Evolutionary conservation across 1,139 yeast species (phyloP).

Genomic region (Sugiyamaella novakii): DNA sequence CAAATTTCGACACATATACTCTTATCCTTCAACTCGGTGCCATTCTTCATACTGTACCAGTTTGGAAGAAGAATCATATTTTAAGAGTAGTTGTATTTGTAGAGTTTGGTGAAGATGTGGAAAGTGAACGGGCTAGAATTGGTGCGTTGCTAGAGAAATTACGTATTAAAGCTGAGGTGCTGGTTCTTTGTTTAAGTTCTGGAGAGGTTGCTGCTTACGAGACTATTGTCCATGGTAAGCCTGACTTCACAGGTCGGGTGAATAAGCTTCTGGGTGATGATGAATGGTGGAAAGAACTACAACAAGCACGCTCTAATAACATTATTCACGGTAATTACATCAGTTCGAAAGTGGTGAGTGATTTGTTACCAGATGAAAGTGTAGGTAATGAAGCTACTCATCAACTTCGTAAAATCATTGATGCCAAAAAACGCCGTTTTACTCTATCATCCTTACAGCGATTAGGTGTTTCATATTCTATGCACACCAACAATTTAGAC

Average conservation of each 20-base stretch:
- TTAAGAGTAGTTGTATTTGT: constrained; percentile 88
- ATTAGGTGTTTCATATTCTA: constrained; percentile 72
- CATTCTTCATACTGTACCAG: constrained; percentile 86
- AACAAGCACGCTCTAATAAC: constrained; percentile 53
- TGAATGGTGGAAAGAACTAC: constrained; percentile 69
- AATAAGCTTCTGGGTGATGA: constrained; percentile 47
- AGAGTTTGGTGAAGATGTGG: constrained; percentile 68
- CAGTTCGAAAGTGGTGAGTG: constrained; percentile 16
- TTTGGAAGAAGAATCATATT: constrained; percentile 77
- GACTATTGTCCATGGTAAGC: constrained; percentile 70
- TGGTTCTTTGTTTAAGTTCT: constrained; percentile 66
- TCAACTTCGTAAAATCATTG: constrained; percentile 24
- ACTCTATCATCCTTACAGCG: constrained; percentile 51
- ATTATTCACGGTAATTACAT: constrained; percentile 12
- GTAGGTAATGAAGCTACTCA: constrained; percentile 16
- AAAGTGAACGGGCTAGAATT: constrained; percentile 67
- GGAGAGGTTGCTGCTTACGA: constrained; percentile 69
- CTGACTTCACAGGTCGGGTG: constrained; percentile 38
- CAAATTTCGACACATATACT: constrained; percentile 94
- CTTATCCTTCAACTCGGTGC: constrained; percentile 91
- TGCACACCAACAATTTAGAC: constrained; percentile 60
- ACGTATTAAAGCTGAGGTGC: constrained; percentile 76
- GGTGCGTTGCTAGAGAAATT: constrained; percentile 65
- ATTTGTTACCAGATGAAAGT: constrained; percentile 15
- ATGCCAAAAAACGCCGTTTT: constrained; percentile 36